Evolutionary conservation across 2,329 filamentous ascomycete genomes (phyloP).

Genomic region (Raffaelea ambrosiae): DNA sequence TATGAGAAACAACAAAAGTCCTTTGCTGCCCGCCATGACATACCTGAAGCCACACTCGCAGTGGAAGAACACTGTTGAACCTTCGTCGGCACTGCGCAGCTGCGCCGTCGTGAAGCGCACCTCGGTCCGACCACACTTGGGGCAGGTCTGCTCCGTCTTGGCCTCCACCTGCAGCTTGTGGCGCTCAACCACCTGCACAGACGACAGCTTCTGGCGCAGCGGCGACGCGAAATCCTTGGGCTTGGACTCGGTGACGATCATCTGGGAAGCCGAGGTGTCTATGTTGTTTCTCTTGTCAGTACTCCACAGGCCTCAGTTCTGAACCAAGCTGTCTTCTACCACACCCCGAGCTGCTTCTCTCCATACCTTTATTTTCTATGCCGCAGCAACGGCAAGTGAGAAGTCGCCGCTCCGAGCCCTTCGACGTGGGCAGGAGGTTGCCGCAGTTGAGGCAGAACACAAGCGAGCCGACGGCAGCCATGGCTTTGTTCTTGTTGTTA

Average conservation of each 20-base stretch:
- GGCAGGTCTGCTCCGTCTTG: constrained; percentile 59
- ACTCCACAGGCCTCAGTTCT: not conserved
- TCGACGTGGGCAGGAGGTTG: constrained; percentile 75
- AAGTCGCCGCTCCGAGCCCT: constrained; percentile 65
- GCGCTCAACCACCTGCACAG: constrained; percentile 70
- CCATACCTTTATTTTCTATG: constrained; percentile 69
- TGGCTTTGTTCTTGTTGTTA: constrained; percentile 26
- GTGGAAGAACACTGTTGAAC: constrained; percentile 81
- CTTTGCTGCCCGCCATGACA: too few species aligned
- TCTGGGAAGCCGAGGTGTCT: constrained; percentile 63
- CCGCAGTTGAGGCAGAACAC: constrained; percentile 92
- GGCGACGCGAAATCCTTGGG: constrained; percentile 83
- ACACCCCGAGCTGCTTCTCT: not conserved
- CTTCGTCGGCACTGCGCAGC: constrained; percentile 87
- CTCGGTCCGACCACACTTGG: constrained; percentile 71
- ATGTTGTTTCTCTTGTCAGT: not conserved
- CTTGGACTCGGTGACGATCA: constrained; percentile 76
- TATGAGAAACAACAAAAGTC: too few species aligned
- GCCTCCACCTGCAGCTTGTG: constrained; percentile 71
- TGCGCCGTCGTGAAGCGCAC: constrained; percentile 83
- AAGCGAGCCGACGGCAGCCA: constrained; percentile 84
- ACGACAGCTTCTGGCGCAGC: constrained; percentile 81
- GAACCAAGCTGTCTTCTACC: too few species aligned
- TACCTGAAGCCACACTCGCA: constrained; percentile 84
- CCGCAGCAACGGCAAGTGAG: constrained; percentile 82